A percentile compares a stretch with the other conserved stretches of the same genome.
Conservation (phyloP, 257 asterid species). For the Petunia axillaris region DNA sequence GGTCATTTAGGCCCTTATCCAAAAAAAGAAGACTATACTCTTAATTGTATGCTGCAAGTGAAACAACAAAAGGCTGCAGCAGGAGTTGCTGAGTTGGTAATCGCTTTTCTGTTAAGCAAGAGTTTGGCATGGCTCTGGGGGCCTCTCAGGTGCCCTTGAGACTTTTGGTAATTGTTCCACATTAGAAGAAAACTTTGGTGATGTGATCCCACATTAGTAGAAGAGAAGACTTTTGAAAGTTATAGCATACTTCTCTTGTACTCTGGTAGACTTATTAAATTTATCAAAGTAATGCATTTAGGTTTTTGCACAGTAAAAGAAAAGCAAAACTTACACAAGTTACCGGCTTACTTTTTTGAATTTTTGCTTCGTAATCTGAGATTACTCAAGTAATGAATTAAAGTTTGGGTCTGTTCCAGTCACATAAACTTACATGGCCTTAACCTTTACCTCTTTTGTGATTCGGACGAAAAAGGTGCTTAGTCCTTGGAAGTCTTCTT, state of each 20-base stretch:
- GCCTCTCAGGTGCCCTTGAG: not conserved
- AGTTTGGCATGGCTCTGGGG: not conserved
- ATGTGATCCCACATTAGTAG: too few species aligned
- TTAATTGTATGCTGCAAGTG: too few species aligned
- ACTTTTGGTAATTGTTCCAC: not conserved
- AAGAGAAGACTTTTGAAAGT: not conserved
- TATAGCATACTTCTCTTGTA: not conserved
- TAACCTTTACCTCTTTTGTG: not conserved
- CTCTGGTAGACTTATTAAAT: not conserved
- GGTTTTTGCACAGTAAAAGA: not conserved
- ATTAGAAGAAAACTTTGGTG: not conserved
- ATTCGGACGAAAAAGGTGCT: not conserved
- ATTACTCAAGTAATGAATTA: not conserved
- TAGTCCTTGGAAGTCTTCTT: slow-evolving; percentile 3
- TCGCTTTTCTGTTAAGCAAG: not conserved
- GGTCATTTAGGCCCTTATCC: not conserved
- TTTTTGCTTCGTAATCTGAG: not conserved
- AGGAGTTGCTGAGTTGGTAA: not conserved
- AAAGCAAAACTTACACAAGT: not conserved
- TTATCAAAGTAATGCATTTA: not conserved
- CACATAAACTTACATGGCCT: not conserved
- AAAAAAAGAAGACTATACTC: too few species aligned
- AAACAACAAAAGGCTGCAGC: not conserved
- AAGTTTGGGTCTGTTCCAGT: not conserved
- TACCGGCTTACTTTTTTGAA: slow-evolving; percentile 9